A percentile compares a stretch with the other conserved stretches of the same genome.
Conservation (phyloP, 495 filamentous ascomycete genomes). For the Astrocystis sublimbata region DNA sequence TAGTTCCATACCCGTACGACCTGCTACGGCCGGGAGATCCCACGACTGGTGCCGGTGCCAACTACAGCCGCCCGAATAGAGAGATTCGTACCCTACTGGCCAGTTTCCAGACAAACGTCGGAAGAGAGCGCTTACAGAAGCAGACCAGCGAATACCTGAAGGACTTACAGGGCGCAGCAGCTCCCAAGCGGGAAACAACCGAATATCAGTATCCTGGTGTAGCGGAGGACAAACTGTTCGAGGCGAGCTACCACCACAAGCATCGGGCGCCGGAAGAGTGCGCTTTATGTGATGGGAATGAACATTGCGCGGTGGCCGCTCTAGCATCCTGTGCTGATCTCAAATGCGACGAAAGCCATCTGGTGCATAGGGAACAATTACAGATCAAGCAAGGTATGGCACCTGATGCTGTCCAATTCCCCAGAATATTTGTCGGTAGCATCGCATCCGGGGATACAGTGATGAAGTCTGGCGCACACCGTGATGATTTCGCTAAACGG, state of each 20-base stretch:
- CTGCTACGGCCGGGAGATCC: slow-evolving; percentile 38
- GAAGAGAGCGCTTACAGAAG: slow-evolving; percentile 19
- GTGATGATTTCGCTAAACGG: slow-evolving; percentile 25
- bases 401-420: slow-evolving; percentile 1
- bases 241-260: slow-evolving; percentile 36
- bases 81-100: slow-evolving; percentile 34
- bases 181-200: not conserved
- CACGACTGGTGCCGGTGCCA: slow-evolving; percentile 35
- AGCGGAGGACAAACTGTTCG: slow-evolving; percentile 32
- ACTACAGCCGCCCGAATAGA: slow-evolving; percentile 30
- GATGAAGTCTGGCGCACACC: slow-evolving; percentile 29
- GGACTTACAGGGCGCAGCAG: slow-evolving; percentile 13
- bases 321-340: slow-evolving; percentile 15
- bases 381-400: slow-evolving; percentile 5
- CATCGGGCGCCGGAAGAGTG: slow-evolving; percentile 20
- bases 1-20: slow-evolving; percentile 44
- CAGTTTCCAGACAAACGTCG: slow-evolving; percentile 21
- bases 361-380: slow-evolving; percentile 19
- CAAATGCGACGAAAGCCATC: slow-evolving; percentile 18
- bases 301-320: slow-evolving; percentile 11
- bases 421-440: slow-evolving; percentile 25
- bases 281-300: not conserved
- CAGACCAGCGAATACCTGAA: slow-evolving; percentile 19
- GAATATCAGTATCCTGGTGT: slow-evolving; percentile 27
- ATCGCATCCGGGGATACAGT: slow-evolving; percentile 33